A percentile compares a stretch with the other conserved stretches of the same genome.
phyloP scores from a whole-genome alignment of 805 yeast species.

The Soucietia sequanensis region DNA sequence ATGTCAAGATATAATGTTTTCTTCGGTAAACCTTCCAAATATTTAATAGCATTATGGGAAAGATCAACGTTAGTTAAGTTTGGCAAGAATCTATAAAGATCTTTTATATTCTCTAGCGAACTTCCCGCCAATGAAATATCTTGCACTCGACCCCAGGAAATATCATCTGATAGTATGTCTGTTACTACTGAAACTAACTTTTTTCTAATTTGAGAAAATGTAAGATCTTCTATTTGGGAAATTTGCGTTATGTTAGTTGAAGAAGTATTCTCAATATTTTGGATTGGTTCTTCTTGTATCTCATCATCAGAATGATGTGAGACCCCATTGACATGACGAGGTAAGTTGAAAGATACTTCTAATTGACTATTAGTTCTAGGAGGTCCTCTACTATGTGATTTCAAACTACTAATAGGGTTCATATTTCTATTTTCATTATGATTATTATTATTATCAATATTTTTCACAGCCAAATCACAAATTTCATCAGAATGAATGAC shows the following conservation, averaged over 20 bases:
- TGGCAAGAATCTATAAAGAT: slow-evolving; percentile 45
- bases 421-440: slow-evolving; percentile 1
- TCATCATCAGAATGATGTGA: too few species aligned
- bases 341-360: slow-evolving; percentile 44
- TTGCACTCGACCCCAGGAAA: slow-evolving; percentile 42
- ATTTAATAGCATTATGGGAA: slow-evolving; percentile 41
- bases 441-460: neutral
- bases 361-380: slow-evolving; percentile 13
- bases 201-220: slow-evolving; percentile 48
- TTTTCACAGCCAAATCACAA: slow-evolving; percentile 1
- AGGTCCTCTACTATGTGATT: slow-evolving; percentile 2
- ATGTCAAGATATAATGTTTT: slow-evolving; percentile 36
- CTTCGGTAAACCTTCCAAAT: slow-evolving; percentile 46
- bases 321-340: slow-evolving; percentile 21
- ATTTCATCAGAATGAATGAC: slow-evolving; percentile 12
- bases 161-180: slow-evolving; percentile 35
- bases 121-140: slow-evolving; percentile 34
- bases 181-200: slow-evolving; percentile 46
- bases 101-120: slow-evolving; percentile 41
- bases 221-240: slow-evolving; percentile 42
- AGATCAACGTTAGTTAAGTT: slow-evolving; percentile 38
- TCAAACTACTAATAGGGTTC: slow-evolving; percentile 7
- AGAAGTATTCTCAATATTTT: slow-evolving; percentile 13
- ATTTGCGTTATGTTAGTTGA: slow-evolving; percentile 37
- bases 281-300: slow-evolving; percentile 9